Conservation (phyloP, 139 green algal species). For the Yamagishiella unicocca region DNA sequence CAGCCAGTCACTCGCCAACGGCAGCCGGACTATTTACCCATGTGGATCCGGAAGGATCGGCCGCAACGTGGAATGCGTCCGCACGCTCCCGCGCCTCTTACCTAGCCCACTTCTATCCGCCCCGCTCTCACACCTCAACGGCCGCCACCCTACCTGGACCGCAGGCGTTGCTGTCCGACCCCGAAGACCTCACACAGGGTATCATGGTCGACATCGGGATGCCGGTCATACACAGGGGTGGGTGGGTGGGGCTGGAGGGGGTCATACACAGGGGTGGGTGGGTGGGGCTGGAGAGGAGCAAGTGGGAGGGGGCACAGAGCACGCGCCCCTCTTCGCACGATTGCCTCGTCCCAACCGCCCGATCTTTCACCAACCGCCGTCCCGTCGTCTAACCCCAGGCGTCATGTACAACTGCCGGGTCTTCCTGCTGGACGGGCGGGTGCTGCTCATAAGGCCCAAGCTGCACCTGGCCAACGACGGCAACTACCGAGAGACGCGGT, state of each 20-base stretch:
- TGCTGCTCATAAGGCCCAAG: constrained; percentile 97
- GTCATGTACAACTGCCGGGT: constrained; percentile 96
- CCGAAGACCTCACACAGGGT: constrained; percentile 69
- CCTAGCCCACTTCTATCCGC: neutral
- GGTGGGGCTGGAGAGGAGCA: neutral
- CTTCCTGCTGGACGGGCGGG: constrained; percentile 81
- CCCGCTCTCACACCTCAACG: neutral
- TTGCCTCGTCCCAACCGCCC: too few species aligned
- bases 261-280: neutral
- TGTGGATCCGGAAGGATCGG: too few species aligned
- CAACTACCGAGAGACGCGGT: constrained; percentile 94
- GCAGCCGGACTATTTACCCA: too few species aligned
- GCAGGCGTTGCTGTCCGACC: neutral
- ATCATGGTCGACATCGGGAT: constrained; percentile 95
- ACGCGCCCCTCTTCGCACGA: too few species aligned
- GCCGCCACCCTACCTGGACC: neutral
- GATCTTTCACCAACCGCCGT: too few species aligned
- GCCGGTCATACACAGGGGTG: constrained; percentile 90
- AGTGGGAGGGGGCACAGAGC: neutral
- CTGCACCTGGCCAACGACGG: constrained; percentile 95
- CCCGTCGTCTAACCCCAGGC: too few species aligned
- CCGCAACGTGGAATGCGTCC: too few species aligned
- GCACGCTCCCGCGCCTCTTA: neutral
- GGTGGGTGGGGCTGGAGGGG: neutral
- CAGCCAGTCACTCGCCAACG: too few species aligned